Evolutionary conservation across 768 basidiomycete species (phyloP), one percentile per base, ranked within the genome.

Genomic region (Amanita molliuscula): DNA sequence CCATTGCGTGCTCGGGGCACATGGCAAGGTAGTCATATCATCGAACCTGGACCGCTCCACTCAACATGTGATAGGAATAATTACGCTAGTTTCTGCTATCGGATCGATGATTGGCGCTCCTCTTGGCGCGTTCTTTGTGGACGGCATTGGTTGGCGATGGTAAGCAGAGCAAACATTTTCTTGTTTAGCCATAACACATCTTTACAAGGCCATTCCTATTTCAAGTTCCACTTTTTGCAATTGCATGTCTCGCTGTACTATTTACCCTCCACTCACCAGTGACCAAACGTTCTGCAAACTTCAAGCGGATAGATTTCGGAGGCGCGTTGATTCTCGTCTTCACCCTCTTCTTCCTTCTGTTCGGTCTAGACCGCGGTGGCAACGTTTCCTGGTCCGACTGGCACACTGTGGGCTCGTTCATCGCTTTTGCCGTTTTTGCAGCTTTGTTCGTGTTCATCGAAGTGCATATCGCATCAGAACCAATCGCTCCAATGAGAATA

Each of bases 141-240:
- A 84, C 56, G 76, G 64, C 11, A 75, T 82, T 37, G 82, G 82
- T 4, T 85, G 83, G 83, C 62, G 82, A 60, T 83, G 82, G 79
- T 77, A 44, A 8, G 59, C 55, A 11, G 25, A 37, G 16, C 21
- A 6, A 11, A 6, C 31, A 25, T 33, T 9, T n/a, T 25, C 25
- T 3, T 3, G 4, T 31, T 31, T 8, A 10, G 11, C 2, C 45
- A 40, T 25, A 40, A 21, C 29, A 16, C 2, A 20, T 31, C 13
- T 31, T 26, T 11, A 13, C 9, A 34, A 78, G 76, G 78, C 71
- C 76, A 0, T 84, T 82, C 67, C 64, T 79, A 4, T 56, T 79
- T 8, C 80, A 82, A 67, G 74, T 81, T 0, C 82, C 83, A 1
- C 56, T 79, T 28, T 71, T 76, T 7, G 31, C 78, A n/a, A 49